These are phyloP conservation scores for Microcyclosporella mali DNA, from an alignment of 2,329 filamentous ascomycete species.

Conservation along the genomic window DNA sequence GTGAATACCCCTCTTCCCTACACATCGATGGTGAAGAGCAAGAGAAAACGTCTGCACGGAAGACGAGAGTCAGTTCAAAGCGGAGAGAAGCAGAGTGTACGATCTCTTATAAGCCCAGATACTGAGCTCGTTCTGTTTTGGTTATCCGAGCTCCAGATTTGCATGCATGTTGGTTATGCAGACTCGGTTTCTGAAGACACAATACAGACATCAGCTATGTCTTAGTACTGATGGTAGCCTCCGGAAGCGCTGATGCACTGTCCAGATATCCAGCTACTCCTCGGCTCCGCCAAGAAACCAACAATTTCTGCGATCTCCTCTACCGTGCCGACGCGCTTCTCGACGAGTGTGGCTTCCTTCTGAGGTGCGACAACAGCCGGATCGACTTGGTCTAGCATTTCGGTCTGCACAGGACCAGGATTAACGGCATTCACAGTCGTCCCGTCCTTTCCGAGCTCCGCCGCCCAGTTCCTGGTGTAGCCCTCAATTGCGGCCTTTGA, in stretches of 20 bases:
- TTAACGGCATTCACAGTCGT: slow-evolving; percentile 57
- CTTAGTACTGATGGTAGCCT: slow-evolving; percentile 24
- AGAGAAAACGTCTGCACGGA: too few species aligned
- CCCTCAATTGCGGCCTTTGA: slow-evolving; percentile 57
- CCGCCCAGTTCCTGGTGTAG: slow-evolving; percentile 54
- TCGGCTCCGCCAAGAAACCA: slow-evolving; percentile 45
- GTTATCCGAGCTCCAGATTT: too few species aligned
- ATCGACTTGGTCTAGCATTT: slow-evolving; percentile 51
- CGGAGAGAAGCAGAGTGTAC: too few species aligned
- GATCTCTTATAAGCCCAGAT: too few species aligned
- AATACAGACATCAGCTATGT: too few species aligned
- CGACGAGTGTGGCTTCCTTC: slow-evolving; percentile 46
- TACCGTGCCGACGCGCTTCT: slow-evolving; percentile 46
- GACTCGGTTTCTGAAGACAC: too few species aligned
- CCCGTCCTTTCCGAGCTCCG: slow-evolving; percentile 51
- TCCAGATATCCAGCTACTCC: slow-evolving; percentile 37
- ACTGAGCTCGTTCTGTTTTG: too few species aligned
- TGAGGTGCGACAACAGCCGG: slow-evolving; percentile 46
- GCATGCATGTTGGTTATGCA: too few species aligned
- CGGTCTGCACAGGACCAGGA: slow-evolving; percentile 54
- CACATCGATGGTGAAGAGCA: too few species aligned
- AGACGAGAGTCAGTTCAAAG: too few species aligned
- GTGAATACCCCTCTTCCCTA: too few species aligned
- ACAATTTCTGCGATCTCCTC: slow-evolving; percentile 54
- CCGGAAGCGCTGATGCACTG: slow-evolving; percentile 53